phyloP scores from a whole-genome alignment of 2,329 filamentous ascomycete genomes.

The Penicillium sp. region DNA sequence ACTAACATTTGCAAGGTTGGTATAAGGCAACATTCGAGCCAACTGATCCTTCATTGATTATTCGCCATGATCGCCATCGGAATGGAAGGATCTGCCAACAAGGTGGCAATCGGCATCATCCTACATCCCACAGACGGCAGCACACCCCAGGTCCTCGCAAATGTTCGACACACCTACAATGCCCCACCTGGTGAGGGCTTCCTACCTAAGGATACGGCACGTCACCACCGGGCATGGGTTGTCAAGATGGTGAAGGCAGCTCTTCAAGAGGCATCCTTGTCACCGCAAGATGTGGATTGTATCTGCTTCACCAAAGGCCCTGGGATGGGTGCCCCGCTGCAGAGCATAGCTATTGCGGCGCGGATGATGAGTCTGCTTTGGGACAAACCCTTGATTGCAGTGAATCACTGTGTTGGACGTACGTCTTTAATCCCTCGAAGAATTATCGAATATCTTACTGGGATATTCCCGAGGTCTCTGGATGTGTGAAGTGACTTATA shows the following conservation, averaged over 20 bases:
- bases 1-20: neutral
- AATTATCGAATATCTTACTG: neutral
- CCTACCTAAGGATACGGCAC: slow-evolving; percentile 91
- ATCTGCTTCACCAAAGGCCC: slow-evolving; percentile 95
- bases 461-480: neutral
- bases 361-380: slow-evolving; percentile 40
- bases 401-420: neutral
- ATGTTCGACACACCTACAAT: slow-evolving; percentile 82
- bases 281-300: slow-evolving; percentile 68
- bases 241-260: slow-evolving; percentile 74
- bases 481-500: slow-evolving; percentile 41
- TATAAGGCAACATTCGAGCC: neutral
- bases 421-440: neutral
- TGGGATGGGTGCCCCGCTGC: slow-evolving; percentile 92
- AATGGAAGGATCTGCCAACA: slow-evolving; percentile 94
- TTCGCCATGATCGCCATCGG: slow-evolving; percentile 63
- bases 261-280: slow-evolving; percentile 66
- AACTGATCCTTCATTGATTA: neutral
- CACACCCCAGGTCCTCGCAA: slow-evolving; percentile 75
- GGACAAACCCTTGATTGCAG: neutral
- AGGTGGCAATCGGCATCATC: slow-evolving; percentile 91
- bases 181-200: slow-evolving; percentile 88
- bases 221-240: slow-evolving; percentile 78
- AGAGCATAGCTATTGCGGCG: slow-evolving; percentile 80
- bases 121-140: slow-evolving; percentile 60